A percentile compares a stretch with the other conserved stretches of the same genome.
These are phyloP conservation scores for Lipomyces japonicus DNA, from an alignment of 805 yeast species.

Conservation along the genomic window DNA sequence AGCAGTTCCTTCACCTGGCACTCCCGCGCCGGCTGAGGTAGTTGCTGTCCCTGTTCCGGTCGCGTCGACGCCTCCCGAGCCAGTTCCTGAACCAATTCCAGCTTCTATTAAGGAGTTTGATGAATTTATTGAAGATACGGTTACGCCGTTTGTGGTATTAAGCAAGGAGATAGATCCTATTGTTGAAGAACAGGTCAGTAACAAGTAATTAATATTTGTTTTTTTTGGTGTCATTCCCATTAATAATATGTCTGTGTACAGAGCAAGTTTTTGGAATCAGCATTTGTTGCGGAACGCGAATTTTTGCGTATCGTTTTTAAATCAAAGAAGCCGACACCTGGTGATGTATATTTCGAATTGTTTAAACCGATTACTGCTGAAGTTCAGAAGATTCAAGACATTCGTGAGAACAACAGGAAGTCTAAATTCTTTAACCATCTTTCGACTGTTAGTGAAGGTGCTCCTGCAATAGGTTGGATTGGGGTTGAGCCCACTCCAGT, in stretches of 20 bases:
- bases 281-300: slow-evolving; percentile 56
- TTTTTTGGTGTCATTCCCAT: neutral
- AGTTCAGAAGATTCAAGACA: slow-evolving; percentile 53
- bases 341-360: slow-evolving; percentile 46
- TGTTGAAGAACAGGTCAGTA: slow-evolving; percentile 48
- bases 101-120: slow-evolving; percentile 43
- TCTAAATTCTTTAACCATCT: slow-evolving; percentile 65
- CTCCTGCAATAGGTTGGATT: slow-evolving; percentile 89
- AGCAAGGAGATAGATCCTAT: slow-evolving; percentile 55
- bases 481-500: slow-evolving; percentile 66
- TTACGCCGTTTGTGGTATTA: slow-evolving; percentile 56
- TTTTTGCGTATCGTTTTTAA: slow-evolving; percentile 58
- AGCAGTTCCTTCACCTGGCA: slow-evolving; percentile 22
- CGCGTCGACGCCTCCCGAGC: slow-evolving; percentile 26
- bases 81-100: slow-evolving; percentile 22
- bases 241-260: slow-evolving; percentile 13
- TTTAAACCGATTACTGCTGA: slow-evolving; percentile 64
- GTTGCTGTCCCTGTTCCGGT: slow-evolving; percentile 28
- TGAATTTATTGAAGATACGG: slow-evolving; percentile 47
- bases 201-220: neutral
- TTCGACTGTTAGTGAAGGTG: slow-evolving; percentile 83
- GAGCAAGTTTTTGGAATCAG: slow-evolving; percentile 43
- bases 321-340: slow-evolving; percentile 60
- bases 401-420: slow-evolving; percentile 72
- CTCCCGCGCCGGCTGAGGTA: slow-evolving; percentile 26